Base-by-base conservation (phyloP, 2,329 filamentous ascomycete genomes). In the Penicillium corylophilum region DNA sequence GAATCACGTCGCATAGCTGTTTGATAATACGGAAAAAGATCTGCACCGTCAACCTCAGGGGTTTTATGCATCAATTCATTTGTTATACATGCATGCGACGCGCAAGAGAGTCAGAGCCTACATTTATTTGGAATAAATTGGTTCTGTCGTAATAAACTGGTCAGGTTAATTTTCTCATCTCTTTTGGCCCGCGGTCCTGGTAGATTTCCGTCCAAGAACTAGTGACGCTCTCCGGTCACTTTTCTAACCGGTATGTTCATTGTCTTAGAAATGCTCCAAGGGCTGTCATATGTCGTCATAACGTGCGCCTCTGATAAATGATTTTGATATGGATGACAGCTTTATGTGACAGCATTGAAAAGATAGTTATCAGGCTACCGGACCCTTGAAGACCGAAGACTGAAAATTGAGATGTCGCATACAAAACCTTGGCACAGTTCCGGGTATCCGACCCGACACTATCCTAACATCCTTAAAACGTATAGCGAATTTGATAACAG, bases 11-110 rank as follows among this genome's bases (percentile, higher is more conserved):
- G 12, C 40, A n/a, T 29, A 5, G 9, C 39, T 15, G 33, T 20
- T 46, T 50, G 47, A 51, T 44, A 31, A 52, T 42, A 35, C 8
- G 9, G 47, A 46, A 46, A 39, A n/a, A 26, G 50, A 42, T 50
- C 15, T 50, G 15, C 33, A 18, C 28, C 33, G 28, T 46, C 22
- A 46, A 40, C 12, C 23, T 33, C 26, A 5, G 15, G 15, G 38
- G n/a, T 29, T 29, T 31, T 39, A 46, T 46, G 8, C 36, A 51
- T 28, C 39, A 15, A 43, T 16, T 6, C 40, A 57, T 52, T 47
- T 57, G 46, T 57, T 52, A 57, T 40, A 7, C 13, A 20, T 24
- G 38, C 38, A 23, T 40, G 22, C 38, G 3, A 24, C 20, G 3
- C 20, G 3, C 23, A 13, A 18, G 2, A n/a, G 41, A 50, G 15